These are phyloP conservation scores for Lasiodiplodia gonubiensis DNA, from an alignment of 2,329 filamentous ascomycete species.

Conservation along the genomic window DNA sequence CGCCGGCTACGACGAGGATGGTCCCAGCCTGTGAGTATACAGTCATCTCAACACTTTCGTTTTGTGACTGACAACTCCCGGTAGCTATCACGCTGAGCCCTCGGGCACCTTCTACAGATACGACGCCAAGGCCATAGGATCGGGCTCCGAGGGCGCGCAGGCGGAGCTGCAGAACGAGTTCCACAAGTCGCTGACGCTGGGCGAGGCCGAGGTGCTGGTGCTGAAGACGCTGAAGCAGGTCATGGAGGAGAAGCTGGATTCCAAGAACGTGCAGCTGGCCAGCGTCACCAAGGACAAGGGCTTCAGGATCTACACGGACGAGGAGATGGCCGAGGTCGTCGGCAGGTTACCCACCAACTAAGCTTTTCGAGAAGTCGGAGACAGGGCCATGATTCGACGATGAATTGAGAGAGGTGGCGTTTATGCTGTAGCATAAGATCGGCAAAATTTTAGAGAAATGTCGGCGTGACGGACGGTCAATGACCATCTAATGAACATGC, in stretches of 20 bases:
- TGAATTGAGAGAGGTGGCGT: background rate
- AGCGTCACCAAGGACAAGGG: constrained; percentile 98
- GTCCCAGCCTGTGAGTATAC: constrained; percentile 77
- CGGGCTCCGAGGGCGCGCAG: constrained; percentile 94
- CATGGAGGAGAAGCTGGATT: constrained; percentile 99
- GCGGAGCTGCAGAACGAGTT: constrained; percentile 99
- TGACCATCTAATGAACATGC: constrained; percentile 12
- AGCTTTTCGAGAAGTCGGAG: background rate
- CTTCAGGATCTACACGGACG: constrained; percentile 97
- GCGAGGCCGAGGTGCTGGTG: constrained; percentile 91
- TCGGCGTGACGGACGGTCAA: constrained; percentile 2
- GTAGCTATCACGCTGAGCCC: constrained; percentile 91
- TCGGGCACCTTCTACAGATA: constrained; percentile 99
- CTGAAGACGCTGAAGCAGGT: constrained; percentile 99
- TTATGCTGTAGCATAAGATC: constrained; percentile 30
- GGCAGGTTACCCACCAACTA: constrained; percentile 69
- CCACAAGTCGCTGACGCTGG: constrained; percentile 93
- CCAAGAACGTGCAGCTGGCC: constrained; percentile 97
- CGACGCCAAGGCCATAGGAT: constrained; percentile 98
- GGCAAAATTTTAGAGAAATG: constrained; percentile 20
- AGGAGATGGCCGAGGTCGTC: constrained; percentile 94
- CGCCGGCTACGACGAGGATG: constrained; percentile 96
- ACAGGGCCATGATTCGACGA: constrained; percentile 1
- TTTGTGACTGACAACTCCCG: background rate
- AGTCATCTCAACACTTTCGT: background rate